Evolutionary conservation across 140 eudicot species (phyloP).

Genomic region (Bidens hawaiensis): DNA sequence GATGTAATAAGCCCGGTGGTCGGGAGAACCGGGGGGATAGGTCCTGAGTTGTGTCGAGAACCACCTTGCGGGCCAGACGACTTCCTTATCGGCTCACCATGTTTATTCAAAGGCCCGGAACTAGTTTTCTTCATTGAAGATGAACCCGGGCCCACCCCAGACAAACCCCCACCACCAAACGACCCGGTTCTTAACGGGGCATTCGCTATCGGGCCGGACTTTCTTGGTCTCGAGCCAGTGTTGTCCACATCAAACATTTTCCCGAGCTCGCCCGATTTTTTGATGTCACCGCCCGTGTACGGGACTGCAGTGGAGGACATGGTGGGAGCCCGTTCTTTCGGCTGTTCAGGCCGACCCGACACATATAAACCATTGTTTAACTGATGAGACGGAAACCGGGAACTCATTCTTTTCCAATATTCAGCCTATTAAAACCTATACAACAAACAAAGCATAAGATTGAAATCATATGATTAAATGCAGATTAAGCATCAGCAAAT

Average conservation of each 20-base stretch:
- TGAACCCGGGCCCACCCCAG: constrained; percentile 40
- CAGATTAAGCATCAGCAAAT: not conserved
- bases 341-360: constrained; percentile 72
- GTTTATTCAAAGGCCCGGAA: constrained; percentile 70
- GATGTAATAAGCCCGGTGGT: constrained; percentile 61
- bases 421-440: constrained; percentile 27
- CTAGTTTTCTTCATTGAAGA: constrained; percentile 55
- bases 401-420: constrained; percentile 39
- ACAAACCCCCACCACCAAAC: constrained; percentile 51
- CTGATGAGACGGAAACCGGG: constrained; percentile 67
- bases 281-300: constrained; percentile 69
- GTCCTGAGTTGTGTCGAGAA: constrained; percentile 61
- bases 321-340: constrained; percentile 61
- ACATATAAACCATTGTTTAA: constrained; percentile 63
- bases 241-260: constrained; percentile 73
- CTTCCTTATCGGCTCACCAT: constrained; percentile 66
- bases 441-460: not conserved
- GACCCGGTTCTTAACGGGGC: constrained; percentile 61
- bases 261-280: constrained; percentile 67
- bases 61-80: constrained; percentile 72
- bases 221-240: constrained; percentile 45
- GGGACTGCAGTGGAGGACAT: constrained; percentile 70
- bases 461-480: not conserved
- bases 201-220: constrained; percentile 58
- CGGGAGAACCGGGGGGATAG: constrained; percentile 49